Base-by-base conservation (phyloP, 2,329 filamentous ascomycete genomes). In the Monilinia aucupariae region DNA sequence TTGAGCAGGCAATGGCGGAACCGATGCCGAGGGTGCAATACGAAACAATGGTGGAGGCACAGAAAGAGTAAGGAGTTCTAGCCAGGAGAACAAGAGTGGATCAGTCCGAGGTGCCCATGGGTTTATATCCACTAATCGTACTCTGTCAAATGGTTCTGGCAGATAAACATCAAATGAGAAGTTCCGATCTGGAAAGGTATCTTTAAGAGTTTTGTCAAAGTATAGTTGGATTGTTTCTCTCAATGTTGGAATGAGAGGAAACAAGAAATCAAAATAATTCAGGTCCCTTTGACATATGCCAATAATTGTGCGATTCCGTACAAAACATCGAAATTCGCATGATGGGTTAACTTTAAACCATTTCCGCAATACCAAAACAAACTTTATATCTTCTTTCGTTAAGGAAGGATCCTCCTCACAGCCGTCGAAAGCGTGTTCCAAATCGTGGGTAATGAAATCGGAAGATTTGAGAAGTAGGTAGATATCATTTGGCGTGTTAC, bases 121-220 rank as follows among this genome's bases (percentile, higher is more conserved):
- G 72, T 97, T 97, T 72, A 99, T 89, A 73, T 99, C 94, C 55
- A 99, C 88, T 13, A 99, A 79, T 2, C 96, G 90, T 75, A 71
- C 83, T 79, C 71, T 71, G 43, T 74, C 71, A 51, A 78, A 79
- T 34, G 81, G 82, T 66, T 87, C 84, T 1, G 93, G 92, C 1
- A 99, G 83, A 72, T 99, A 97, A 50, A 97, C 88, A 73, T 99
- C 94, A 71, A 99, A 96, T 0, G 86, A 84, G 70, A 96, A 97
- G 74, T 85, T 88, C 3, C 84, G 81, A 66, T 97, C 93, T 0
- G 90, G 89, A 71, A 97, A 97, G 0, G 86, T 89, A 68, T 88
- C 81, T 64, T 88, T 83, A 65, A 97, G 75, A 65, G 85, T 86
- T 37, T 85, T 79, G 37, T 88, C 82, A 73, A 97, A 97, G 72